Evolutionary conservation across 1,139 yeast genomes (phyloP), one percentile per base, ranked within the genome.

Genomic region (Spathaspora sp.): DNA sequence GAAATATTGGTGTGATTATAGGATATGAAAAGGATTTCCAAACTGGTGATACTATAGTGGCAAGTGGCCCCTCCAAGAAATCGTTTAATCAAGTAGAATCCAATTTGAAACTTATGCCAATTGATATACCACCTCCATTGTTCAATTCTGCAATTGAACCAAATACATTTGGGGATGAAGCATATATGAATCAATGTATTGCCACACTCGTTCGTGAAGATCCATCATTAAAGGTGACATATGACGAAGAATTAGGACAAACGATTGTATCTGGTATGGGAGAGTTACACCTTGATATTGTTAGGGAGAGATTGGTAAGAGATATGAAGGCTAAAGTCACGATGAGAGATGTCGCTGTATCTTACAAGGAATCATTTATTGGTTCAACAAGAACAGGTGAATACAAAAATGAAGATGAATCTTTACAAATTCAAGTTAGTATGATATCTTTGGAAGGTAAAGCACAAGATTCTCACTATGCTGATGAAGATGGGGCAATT

Each of bases 231-330:
- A 53, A 58, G 34, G 66, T 66, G 1, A 52, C 54, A 24, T 48
- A 47, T 44, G 97, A 93, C 59, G 96, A 88, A 52, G 97, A 91
- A 50, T 73, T 88, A 48, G 97, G 96, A 0, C 97, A 93, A 64
- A 84, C 90, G 0, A 74, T 90, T 25, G 65, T 93, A 31, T 83
- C 96, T 44, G 99, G 99, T 2, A 90, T 93, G 97, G 99, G 98
- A 15, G 97, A 90, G 58, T 72, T 93, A 44, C 99, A 93, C 64
- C 74, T 93, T 45, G 98, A 93, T 55, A 90, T 93, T 54, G 87
- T 95, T 1, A 76, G 78, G 45, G 95, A 89, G 55, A 73, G 97
- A 47, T 74, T 93, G 43, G 68, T 85, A 17, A 81, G 80, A 45
- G 96, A 89, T 51, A 77, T 91, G 76, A 85, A 86, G 60, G 97